These are phyloP conservation scores for Neurospora sp. DNA, from an alignment of 495 filamentous ascomycete species.

Conservation along the genomic window DNA sequence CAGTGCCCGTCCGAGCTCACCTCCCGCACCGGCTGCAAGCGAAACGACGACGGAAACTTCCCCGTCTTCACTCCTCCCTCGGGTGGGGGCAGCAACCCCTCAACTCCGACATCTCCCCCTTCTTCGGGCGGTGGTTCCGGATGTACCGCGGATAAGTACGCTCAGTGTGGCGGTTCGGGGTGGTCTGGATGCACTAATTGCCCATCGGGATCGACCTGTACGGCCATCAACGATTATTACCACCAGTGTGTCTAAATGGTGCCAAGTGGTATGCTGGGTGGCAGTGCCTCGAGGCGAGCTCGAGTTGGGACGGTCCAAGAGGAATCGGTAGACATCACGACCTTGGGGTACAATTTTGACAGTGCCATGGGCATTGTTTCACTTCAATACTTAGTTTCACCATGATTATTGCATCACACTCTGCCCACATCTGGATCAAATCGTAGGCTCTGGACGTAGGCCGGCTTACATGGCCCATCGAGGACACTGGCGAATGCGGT, in stretches of 20 bases:
- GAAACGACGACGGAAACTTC: conserved; percentile 23
- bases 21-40: conserved; percentile 39
- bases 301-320: background rate
- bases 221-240: conserved; percentile 16
- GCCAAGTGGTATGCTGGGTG: background rate
- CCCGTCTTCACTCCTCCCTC: conserved; percentile 14
- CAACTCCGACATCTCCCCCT: background rate
- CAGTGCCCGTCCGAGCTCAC: conserved; percentile 44
- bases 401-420: background rate
- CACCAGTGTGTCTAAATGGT: conserved; percentile 15
- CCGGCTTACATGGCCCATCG: background rate
- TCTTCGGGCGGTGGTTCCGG: background rate
- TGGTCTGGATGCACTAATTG: conserved; percentile 22
- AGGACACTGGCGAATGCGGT: background rate
- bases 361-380: background rate
- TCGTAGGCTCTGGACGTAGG: background rate
- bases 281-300: background rate
- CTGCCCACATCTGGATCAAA: background rate
- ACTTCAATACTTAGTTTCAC: background rate
- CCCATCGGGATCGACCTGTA: conserved; percentile 17
- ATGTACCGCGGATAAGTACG: conserved; percentile 22
- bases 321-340: background rate
- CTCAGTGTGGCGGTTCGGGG: conserved; percentile 30
- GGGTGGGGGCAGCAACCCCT: background rate
- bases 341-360: background rate